phyloP scores from a whole-genome alignment of 768 basidiomycete species.

The Suillus sp. region DNA sequence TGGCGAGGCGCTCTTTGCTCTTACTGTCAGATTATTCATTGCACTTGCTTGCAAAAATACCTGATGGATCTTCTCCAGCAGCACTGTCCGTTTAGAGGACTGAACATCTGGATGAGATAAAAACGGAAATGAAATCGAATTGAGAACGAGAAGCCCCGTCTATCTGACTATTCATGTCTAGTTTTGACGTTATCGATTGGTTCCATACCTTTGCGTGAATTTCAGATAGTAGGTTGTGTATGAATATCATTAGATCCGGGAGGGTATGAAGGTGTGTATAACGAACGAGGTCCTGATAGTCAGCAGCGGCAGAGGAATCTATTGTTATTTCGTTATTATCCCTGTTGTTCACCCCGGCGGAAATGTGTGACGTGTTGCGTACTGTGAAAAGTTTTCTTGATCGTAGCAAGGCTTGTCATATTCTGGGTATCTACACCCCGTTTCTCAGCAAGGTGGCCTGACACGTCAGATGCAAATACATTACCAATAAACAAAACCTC shows the following conservation, averaged over 20 bases:
- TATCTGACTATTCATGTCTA: slow-evolving; percentile 24
- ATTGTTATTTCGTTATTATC: not conserved
- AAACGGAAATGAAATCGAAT: slow-evolving; percentile 69
- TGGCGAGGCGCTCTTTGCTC: slow-evolving; percentile 15
- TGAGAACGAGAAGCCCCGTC: slow-evolving; percentile 64
- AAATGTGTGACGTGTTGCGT: not conserved
- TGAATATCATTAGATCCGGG: slow-evolving; percentile 57
- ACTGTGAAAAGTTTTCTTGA: slow-evolving; percentile 31
- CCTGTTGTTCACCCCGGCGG: not conserved
- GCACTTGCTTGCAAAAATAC: slow-evolving; percentile 51
- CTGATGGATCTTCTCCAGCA: slow-evolving; percentile 57
- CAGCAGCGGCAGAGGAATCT: slow-evolving; percentile 49
- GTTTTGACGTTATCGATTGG: slow-evolving; percentile 7
- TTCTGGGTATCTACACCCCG: slow-evolving; percentile 48
- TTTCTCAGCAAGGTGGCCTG: slow-evolving; percentile 11
- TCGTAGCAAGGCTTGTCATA: slow-evolving; percentile 42
- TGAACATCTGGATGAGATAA: slow-evolving; percentile 48
- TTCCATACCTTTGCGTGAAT: slow-evolving; percentile 51
- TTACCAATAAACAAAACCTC: slow-evolving; percentile 70
- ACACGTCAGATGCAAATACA: slow-evolving; percentile 7
- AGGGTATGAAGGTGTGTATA: slow-evolving; percentile 44
- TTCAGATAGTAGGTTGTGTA: slow-evolving; percentile 53
- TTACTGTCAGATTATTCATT: slow-evolving; percentile 52
- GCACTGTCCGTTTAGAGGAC: slow-evolving; percentile 38
- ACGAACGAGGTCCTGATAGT: slow-evolving; percentile 25